phyloP scores from a whole-genome alignment of 1,284 basidiomycete species.

The Mixia osmundae region DNA sequence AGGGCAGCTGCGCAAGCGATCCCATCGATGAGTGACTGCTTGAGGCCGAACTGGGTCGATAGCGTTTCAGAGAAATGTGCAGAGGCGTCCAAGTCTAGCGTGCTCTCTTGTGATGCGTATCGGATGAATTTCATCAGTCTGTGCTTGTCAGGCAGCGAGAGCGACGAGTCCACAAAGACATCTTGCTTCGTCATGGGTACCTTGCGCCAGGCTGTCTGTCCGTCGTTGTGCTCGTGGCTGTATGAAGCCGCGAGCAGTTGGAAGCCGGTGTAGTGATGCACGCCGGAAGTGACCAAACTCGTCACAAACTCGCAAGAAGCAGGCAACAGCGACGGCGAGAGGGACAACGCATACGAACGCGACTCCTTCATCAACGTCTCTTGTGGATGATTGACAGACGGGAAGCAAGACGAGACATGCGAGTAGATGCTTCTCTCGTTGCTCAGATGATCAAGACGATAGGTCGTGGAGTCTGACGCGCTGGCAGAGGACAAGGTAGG shows the following conservation, averaged over 20 bases:
- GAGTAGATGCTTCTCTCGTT: not conserved
- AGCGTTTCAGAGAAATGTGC: slow-evolving; percentile 7
- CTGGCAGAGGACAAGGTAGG: not conserved
- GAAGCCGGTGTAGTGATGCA: slow-evolving; percentile 74
- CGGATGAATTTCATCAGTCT: slow-evolving; percentile 77
- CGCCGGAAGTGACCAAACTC: slow-evolving; percentile 56
- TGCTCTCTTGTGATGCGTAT: slow-evolving; percentile 32
- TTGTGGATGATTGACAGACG: slow-evolving; percentile 27
- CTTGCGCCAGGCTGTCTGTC: slow-evolving; percentile 33
- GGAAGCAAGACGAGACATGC: slow-evolving; percentile 5
- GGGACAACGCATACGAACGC: slow-evolving; percentile 61
- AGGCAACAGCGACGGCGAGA: slow-evolving; percentile 59
- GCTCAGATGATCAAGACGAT: too few species aligned
- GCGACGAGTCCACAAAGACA: slow-evolving; percentile 61
- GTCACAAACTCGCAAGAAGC: slow-evolving; percentile 57
- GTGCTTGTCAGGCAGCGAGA: slow-evolving; percentile 65
- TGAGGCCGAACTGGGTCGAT: slow-evolving; percentile 6
- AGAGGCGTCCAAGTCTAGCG: not conserved
- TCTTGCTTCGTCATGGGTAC: slow-evolving; percentile 85
- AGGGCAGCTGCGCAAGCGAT: slow-evolving; percentile 20
- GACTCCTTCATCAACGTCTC: slow-evolving; percentile 31
- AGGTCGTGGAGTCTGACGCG: not conserved
- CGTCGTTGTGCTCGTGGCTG: slow-evolving; percentile 4
- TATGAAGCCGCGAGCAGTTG: slow-evolving; percentile 50
- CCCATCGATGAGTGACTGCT: slow-evolving; percentile 3